Evolutionary conservation across 441 rosid genomes (phyloP), one percentile per base, ranked within the genome.

Genomic region (Flueggea neowawraea): DNA sequence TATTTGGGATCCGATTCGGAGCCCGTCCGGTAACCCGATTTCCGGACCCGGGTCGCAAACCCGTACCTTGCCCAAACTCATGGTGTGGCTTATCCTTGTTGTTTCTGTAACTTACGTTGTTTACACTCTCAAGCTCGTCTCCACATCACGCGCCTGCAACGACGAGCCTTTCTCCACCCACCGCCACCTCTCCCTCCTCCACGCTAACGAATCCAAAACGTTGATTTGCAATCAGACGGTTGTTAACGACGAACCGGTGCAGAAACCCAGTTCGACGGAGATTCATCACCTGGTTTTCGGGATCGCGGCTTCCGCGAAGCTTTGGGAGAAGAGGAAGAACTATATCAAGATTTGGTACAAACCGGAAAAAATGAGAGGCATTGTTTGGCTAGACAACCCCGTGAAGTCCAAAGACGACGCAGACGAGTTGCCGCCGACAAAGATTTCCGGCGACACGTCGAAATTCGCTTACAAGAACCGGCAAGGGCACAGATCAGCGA

Each of bases 401-500:
- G 92, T 86, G 50, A 65, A 78, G 55, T 51, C 70, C 63, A 54
- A 22, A 22, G 28, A 54, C 45, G 49, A 49, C 6, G 75, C 65
- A 8, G 61, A 15, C 1, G 72, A 71, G 4, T 76, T 94, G 5
- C 99, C 97, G 3, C 84, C 86, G 36, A 67, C 83, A 2, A 85
- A 49, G 75, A 86, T 94, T 70, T 94, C 99, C 62, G 78, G 84
- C 55, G 83, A 91, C 55, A 89, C 99, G 6, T 82, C 97, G 16
- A 63, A 73, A 16, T 91, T 94, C 69, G 72, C 87, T 0, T 94
- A 91, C 69, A 77, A 58, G 43, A 94, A 91, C 78, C 76, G 74
- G 67, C 89, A 94, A 53, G 99, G 99, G 7, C 96, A 94, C 78
- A 76, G 96, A 61, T 94, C 99, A 33, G 97, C 99, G 54, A 85